Conservation (phyloP, 495 filamentous ascomycete genomes). For the Aspergillus panamensis region DNA sequence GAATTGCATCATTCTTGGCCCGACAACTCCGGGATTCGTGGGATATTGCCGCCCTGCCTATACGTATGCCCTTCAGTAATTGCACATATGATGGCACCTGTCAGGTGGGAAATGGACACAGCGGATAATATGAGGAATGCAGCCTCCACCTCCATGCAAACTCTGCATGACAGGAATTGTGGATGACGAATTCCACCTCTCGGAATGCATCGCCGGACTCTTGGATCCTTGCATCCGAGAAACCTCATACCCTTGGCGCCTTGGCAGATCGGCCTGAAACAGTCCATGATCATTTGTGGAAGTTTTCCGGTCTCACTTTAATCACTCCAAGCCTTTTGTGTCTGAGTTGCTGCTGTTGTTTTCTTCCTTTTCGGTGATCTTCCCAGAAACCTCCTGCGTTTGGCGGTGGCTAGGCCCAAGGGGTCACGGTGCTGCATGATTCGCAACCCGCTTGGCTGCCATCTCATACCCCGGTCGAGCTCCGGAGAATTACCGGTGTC, state of each 20-base stretch:
- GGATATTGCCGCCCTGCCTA: not conserved
- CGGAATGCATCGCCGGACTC: not conserved
- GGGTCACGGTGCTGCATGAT: not conserved
- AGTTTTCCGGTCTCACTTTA: constrained; percentile 21
- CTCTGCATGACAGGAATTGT: not conserved
- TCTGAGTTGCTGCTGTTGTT: not conserved
- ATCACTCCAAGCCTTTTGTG: not conserved
- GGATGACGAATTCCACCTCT: constrained; percentile 10
- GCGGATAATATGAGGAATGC: not conserved
- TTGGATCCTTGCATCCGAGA: constrained; percentile 1
- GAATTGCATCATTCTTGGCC: constrained; percentile 5
- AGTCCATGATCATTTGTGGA: constrained; percentile 21
- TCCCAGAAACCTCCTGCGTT: constrained; percentile 1
- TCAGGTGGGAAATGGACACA: not conserved
- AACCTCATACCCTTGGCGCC: constrained; percentile 4
- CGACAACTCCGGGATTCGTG: not conserved
- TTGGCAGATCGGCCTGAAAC: constrained; percentile 21
- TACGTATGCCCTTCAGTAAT: not conserved
- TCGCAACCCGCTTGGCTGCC: not conserved
- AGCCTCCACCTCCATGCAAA: not conserved
- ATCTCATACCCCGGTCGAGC: not conserved
- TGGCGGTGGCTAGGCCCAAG: not conserved
- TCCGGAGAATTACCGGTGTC: constrained; percentile 2
- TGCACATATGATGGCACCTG: not conserved
- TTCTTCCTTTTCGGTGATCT: not conserved